Evolutionary conservation across 805 yeast species (phyloP), one percentile per base, ranked within the genome.

Genomic region (Myxozyma lipomycoides): DNA sequence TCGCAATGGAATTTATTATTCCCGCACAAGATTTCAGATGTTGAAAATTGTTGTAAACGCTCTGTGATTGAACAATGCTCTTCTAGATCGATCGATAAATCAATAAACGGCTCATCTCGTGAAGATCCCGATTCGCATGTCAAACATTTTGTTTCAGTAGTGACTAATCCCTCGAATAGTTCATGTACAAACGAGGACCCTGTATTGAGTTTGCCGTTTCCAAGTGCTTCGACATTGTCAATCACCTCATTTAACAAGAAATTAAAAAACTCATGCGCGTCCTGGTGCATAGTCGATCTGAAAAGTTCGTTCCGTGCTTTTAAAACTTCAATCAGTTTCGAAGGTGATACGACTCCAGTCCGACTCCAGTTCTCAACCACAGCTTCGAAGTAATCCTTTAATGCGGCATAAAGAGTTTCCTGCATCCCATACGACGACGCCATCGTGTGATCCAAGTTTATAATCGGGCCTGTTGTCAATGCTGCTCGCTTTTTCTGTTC

Each of bases 231-330:
- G 34, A 75, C 68, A 24, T 65, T 61, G 61, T 74, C 69, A 45
- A 85, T 72, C 18, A 84, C 75, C 56, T 86, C 89, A 67, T 93
- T 93, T 43, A 93, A 73, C 59, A 90, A 67, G 63, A 86, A 90
- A 66, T 90, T 91, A 64, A 90, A 76, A 68, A 93, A 93, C 69
- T 93, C 98, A 69, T 93, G 98, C 4, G 98, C 97, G 72, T 93
- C 98, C 66, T 93, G 98, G 66, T 93, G 98, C 96, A 89, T 90
- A 41, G 86, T 82, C 51, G 87, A 83, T 55, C 95, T 75, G 67
- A 93, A 93, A 62, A 91, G 71, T 60, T 82, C 86, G 65, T 91
- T 93, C 60, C 87, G 90, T 48, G 78, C 78, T 66, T 89, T 91
- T 49, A 91, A 72, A 46, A 84, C 83, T 41, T 81, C 83, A 41